Conservation (phyloP, 108 stramenopile genomes). For the Aurantiochytrium sp. region DNA sequence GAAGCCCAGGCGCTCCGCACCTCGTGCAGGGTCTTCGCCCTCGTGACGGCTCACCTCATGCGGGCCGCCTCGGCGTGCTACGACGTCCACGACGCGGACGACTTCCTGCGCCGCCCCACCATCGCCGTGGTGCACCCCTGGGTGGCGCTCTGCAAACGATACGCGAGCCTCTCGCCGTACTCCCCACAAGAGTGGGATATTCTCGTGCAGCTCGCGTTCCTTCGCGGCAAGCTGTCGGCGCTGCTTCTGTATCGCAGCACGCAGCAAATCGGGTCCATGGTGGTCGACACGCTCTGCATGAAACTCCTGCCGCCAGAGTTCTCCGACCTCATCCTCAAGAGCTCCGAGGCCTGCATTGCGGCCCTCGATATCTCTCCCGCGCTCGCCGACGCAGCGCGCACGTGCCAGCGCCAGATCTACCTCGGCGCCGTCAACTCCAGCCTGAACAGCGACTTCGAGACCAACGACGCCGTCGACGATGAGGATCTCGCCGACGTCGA, state of each 20-base stretch:
- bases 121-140: neutral
- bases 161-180: neutral
- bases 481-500: neutral
- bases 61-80: neutral
- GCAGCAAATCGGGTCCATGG: neutral
- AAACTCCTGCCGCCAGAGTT: neutral
- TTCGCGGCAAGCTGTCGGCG: neutral
- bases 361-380: neutral
- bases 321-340: neutral
- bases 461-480: neutral
- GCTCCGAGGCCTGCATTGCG: neutral
- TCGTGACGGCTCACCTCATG: neutral
- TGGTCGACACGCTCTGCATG: neutral
- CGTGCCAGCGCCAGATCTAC: neutral
- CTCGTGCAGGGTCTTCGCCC: neutral
- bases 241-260: neutral
- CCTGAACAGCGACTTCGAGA: neutral
- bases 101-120: neutral
- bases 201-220: neutral
- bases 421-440: neutral
- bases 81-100: neutral
- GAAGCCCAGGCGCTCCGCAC: neutral
- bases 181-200: neutral
- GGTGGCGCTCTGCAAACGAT: neutral
- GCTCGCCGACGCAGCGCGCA: neutral